Evolutionary conservation across 176 grass and related monocot species (phyloP).

Genomic region (Oryza australiensis): DNA sequence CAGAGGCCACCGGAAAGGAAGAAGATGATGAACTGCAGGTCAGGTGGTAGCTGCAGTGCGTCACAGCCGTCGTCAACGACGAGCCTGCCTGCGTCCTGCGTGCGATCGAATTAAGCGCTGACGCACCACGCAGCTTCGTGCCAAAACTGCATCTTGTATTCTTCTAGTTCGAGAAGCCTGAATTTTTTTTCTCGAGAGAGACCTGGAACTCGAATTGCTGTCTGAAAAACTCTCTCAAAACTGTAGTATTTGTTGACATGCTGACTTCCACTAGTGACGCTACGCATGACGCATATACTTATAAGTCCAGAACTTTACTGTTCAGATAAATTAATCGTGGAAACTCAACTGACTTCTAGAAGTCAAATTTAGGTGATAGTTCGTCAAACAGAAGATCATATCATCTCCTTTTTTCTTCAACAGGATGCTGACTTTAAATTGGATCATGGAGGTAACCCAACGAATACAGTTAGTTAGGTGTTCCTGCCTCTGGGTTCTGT

Average conservation of each 20-base stretch:
- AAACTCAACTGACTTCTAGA: background rate
- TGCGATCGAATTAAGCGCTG: slow-evolving; percentile 7
- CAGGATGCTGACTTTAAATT: background rate
- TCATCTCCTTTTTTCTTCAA: background rate
- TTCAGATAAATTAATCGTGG: background rate
- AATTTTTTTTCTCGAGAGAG: background rate
- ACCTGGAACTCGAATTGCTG: background rate
- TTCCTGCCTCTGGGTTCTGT: background rate
- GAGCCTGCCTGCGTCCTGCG: background rate
- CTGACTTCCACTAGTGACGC: background rate
- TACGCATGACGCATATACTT: background rate
- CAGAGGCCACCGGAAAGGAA: background rate
- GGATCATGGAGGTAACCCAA: background rate
- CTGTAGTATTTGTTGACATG: background rate
- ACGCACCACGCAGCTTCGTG: slow-evolving; percentile 1
- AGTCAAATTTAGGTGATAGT: background rate
- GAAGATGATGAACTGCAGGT: background rate
- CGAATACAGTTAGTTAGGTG: background rate
- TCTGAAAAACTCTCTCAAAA: background rate
- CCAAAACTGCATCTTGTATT: background rate
- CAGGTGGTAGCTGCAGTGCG: background rate
- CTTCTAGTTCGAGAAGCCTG: background rate
- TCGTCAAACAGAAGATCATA: background rate
- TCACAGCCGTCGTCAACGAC: slow-evolving; percentile 28
- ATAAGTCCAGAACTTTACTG: background rate